Evolutionary conservation across 2,329 filamentous ascomycete species (phyloP).

Genomic region (Neopestalotiopsis sp.): DNA sequence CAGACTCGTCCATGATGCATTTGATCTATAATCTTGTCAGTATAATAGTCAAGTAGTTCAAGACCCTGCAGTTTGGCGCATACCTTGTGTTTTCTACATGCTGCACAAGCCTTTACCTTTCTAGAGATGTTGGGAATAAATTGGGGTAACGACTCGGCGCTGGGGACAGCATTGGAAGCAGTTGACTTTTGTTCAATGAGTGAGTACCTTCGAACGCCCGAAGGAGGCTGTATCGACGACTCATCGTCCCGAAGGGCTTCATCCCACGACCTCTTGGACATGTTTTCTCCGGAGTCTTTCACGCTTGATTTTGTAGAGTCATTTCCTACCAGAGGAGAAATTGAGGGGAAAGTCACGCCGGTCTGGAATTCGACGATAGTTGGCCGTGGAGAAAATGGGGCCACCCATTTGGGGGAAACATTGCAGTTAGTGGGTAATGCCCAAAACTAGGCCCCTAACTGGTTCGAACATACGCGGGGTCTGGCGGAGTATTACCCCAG

Average conservation of each 20-base stretch:
- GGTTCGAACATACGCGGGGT: background rate
- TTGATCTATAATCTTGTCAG: constrained; percentile 38
- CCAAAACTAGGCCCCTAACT: background rate
- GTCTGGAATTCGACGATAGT: background rate
- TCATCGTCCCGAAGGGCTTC: constrained; percentile 14
- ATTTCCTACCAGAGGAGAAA: background rate
- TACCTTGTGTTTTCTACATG: constrained; percentile 48
- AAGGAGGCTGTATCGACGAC: background rate
- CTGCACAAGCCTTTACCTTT: constrained; percentile 39
- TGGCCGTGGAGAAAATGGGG: background rate
- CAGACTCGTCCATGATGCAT: constrained; percentile 47
- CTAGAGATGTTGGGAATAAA: constrained; percentile 24
- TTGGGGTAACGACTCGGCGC: background rate
- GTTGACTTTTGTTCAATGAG: constrained; percentile 1
- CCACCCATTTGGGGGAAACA: background rate
- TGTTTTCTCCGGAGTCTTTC: background rate
- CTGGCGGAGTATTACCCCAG: background rate
- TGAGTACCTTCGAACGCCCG: background rate
- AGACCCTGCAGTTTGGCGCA: background rate
- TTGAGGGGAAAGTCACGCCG: background rate
- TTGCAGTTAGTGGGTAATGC: background rate
- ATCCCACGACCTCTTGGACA: constrained; percentile 24
- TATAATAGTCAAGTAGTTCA: background rate
- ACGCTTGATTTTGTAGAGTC: background rate
- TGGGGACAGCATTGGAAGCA: background rate